Evolutionary conservation across 306 rosid species (phyloP).

Genomic region (Trifolium repens): DNA sequence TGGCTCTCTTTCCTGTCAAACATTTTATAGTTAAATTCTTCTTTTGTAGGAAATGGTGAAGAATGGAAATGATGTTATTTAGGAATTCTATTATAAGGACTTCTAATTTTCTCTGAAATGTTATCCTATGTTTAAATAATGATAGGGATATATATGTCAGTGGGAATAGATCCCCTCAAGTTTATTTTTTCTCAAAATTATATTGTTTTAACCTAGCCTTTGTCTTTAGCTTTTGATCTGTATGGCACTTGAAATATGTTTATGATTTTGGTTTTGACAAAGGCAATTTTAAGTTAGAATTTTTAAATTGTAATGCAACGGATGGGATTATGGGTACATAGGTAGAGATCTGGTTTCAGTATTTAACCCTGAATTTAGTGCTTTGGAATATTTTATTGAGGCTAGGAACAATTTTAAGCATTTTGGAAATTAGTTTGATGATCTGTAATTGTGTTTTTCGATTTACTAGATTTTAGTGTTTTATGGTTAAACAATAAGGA

Average conservation of each 20-base stretch:
- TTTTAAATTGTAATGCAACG: neutral
- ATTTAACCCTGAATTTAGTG: neutral
- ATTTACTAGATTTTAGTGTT: neutral
- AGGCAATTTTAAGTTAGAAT: neutral
- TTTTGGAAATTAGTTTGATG: neutral
- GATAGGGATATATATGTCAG: neutral
- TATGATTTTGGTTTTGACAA: neutral
- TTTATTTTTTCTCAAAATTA: neutral
- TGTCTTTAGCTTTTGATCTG: neutral
- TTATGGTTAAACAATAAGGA: neutral
- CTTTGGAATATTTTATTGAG: neutral
- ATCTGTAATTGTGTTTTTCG: neutral
- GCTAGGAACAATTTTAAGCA: neutral
- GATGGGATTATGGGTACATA: neutral
- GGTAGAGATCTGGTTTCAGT: neutral
- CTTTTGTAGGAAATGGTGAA: constrained; percentile 20
- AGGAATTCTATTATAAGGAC: neutral
- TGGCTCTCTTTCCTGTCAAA: constrained; percentile 26
- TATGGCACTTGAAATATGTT: neutral
- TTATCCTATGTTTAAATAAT: constrained; percentile 31
- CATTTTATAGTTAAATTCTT: constrained; percentile 11
- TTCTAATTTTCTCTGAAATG: neutral
- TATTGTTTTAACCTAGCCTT: neutral
- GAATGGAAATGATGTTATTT: constrained; percentile 16
- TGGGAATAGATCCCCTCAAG: neutral